Percentiles rank a stretch among this genome's conserved stretches.
phyloP scores from a whole-genome alignment of 2,329 filamentous ascomycete genomes.

The Ceratocystiopsis sp. region DNA sequence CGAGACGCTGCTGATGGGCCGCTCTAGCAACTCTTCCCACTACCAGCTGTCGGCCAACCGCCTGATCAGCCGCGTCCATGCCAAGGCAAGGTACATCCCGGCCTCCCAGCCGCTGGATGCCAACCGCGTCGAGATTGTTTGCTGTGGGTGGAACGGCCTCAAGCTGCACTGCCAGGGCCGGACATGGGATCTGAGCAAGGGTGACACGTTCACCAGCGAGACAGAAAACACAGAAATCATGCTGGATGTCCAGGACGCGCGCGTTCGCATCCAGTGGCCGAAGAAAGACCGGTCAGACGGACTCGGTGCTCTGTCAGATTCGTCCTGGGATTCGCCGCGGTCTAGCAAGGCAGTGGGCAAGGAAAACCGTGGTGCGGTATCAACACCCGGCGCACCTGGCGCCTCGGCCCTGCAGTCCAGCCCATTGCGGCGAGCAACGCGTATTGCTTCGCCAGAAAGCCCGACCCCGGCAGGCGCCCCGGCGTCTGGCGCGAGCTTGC shows the following conservation, averaged over 20 bases:
- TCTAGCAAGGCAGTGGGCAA: slow-evolving; percentile 7
- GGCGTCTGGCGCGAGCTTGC: slow-evolving; percentile 24
- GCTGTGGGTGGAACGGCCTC: slow-evolving; percentile 89
- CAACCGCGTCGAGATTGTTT: slow-evolving; percentile 73
- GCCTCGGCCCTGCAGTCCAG: slow-evolving; percentile 35
- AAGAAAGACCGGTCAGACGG: slow-evolving; percentile 25
- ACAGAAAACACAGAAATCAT: slow-evolving; percentile 81
- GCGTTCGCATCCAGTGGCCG: slow-evolving; percentile 83
- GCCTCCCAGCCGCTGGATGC: slow-evolving; percentile 49
- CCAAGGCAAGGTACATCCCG: slow-evolving; percentile 69
- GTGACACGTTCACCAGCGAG: slow-evolving; percentile 78
- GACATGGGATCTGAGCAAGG: slow-evolving; percentile 72
- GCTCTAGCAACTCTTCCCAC: slow-evolving; percentile 89
- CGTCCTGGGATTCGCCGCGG: slow-evolving; percentile 49
- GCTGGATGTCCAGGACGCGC: slow-evolving; percentile 84
- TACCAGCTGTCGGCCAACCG: slow-evolving; percentile 87
- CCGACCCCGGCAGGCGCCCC: slow-evolving; percentile 31
- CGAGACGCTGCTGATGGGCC: slow-evolving; percentile 69
- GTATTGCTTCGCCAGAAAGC: slow-evolving; percentile 61
- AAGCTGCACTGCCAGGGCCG: slow-evolving; percentile 83
- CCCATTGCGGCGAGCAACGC: slow-evolving; percentile 35
- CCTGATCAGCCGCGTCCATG: slow-evolving; percentile 82
- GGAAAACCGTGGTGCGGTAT: slow-evolving; percentile 10
- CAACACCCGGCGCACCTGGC: slow-evolving; percentile 7
- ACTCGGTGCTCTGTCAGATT: slow-evolving; percentile 40